A percentile compares a stretch with the other conserved stretches of the same genome.
Evolutionary conservation across 495 filamentous ascomycete genomes (phyloP).

Genomic region (Trichoderma erinaceum): DNA sequence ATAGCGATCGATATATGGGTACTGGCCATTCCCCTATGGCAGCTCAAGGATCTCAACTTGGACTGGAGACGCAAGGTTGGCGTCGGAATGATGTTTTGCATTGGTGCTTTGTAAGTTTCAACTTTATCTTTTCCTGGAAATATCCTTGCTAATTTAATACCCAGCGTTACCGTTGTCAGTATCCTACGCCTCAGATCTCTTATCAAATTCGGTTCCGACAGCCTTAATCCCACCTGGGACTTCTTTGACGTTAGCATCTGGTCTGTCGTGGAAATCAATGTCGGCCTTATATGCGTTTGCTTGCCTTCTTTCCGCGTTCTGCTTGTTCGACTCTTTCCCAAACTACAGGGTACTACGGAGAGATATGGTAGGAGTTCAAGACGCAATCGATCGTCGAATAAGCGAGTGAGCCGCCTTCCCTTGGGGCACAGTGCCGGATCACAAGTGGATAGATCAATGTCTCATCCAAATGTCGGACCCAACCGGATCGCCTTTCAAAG

Average conservation of each 20-base stretch:
- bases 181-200: slow-evolving; percentile 21
- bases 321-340: slow-evolving; percentile 19
- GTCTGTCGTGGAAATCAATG: slow-evolving; percentile 31
- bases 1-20: slow-evolving; percentile 49
- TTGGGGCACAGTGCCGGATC: neutral
- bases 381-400: neutral
- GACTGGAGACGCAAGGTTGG: slow-evolving; percentile 41
- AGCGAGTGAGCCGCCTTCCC: neutral
- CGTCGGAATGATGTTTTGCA: slow-evolving; percentile 47
- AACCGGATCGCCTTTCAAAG: slow-evolving; percentile 7
- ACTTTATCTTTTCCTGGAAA: neutral
- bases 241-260: slow-evolving; percentile 28
- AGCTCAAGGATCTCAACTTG: slow-evolving; percentile 38
- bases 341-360: neutral
- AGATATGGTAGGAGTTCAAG: neutral
- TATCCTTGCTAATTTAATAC: neutral
- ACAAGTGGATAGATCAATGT: neutral
- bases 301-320: slow-evolving; percentile 31
- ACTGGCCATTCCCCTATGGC: slow-evolving; percentile 45
- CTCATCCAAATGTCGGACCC: neutral
- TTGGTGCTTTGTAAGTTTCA: slow-evolving; percentile 45
- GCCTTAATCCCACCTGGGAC: slow-evolving; percentile 29
- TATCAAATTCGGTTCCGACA: slow-evolving; percentile 19
- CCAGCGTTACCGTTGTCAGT: slow-evolving; percentile 23
- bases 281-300: slow-evolving; percentile 31